Percentiles rank a stretch among this genome's conserved stretches.
These are phyloP conservation scores for Cymbidium sinense DNA, from an alignment of 106 monocot species.

Conservation along the genomic window DNA sequence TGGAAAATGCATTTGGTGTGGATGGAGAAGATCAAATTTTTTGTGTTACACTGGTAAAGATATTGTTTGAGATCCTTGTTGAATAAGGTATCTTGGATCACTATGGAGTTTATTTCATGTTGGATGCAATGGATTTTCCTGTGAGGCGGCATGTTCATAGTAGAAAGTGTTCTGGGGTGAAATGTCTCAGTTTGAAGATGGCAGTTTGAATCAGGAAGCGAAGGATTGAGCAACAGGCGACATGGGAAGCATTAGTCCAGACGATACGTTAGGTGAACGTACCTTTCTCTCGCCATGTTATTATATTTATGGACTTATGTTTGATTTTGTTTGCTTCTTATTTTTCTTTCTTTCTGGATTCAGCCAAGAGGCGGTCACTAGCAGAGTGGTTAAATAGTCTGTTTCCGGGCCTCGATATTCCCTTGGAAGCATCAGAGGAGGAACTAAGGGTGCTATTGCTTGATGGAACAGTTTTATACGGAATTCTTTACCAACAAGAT, in stretches of 20 bases:
- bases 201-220: slow-evolving; percentile 3
- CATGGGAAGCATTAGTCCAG: slow-evolving; percentile 3
- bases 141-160: neutral
- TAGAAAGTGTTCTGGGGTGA: neutral
- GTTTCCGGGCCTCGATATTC: slow-evolving; percentile 47
- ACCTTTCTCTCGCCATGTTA: neutral
- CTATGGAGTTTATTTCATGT: neutral
- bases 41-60: neutral
- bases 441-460: slow-evolving; percentile 37
- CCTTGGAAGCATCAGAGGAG: slow-evolving; percentile 42
- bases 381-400: slow-evolving; percentile 54
- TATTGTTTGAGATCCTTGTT: neutral
- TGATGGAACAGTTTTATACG: slow-evolving; percentile 45
- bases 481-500: slow-evolving; percentile 35
- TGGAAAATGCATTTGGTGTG: neutral
- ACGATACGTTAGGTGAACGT: neutral
- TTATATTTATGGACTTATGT: neutral
- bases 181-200: neutral
- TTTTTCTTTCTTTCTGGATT: neutral
- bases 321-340: slow-evolving; percentile 1
- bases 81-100: neutral
- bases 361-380: slow-evolving; percentile 36
- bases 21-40: neutral
- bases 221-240: neutral
- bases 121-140: neutral